Percentiles rank a stretch among this genome's conserved stretches.
phyloP scores from a whole-genome alignment of 176 grass and related monocot genomes.

The Raddia guianensis region DNA sequence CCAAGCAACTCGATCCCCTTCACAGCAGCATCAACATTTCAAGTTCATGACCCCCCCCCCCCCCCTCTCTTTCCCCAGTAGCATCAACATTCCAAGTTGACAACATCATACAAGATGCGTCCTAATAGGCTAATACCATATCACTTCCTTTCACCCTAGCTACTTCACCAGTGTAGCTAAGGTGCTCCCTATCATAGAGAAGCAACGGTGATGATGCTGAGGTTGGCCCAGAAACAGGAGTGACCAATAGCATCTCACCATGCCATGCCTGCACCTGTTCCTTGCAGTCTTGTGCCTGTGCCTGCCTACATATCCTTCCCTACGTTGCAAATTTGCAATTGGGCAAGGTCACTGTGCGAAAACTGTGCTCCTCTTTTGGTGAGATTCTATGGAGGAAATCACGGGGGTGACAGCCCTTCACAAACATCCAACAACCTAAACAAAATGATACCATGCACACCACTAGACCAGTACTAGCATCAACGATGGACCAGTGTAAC shows the following conservation, averaged over 20 bases:
- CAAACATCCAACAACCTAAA: not conserved
- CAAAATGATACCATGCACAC: not conserved
- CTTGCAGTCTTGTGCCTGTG: not conserved
- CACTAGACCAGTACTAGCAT: no score
- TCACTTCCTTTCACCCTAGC: not conserved
- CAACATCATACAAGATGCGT: no score
- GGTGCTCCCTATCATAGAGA: not conserved
- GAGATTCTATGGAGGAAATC: constrained; percentile 33
- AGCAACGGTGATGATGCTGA: not conserved
- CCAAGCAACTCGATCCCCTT: not conserved
- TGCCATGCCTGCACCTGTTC: not conserved
- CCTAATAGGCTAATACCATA: no score
- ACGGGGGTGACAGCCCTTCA: not conserved
- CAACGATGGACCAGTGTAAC: not conserved
- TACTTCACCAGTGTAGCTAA: not conserved
- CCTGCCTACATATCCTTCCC: not conserved
- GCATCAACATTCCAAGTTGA: not conserved
- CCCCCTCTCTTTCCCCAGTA: no score
- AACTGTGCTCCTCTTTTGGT: not conserved
- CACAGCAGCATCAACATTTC: not conserved
- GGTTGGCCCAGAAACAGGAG: not conserved
- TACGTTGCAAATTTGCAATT: not conserved
- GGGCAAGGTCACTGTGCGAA: not conserved
- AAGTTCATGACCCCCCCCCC: no score
- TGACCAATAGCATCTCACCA: not conserved